Base-by-base conservation (phyloP, 306 rosid species). In the Rosa rugosa region DNA sequence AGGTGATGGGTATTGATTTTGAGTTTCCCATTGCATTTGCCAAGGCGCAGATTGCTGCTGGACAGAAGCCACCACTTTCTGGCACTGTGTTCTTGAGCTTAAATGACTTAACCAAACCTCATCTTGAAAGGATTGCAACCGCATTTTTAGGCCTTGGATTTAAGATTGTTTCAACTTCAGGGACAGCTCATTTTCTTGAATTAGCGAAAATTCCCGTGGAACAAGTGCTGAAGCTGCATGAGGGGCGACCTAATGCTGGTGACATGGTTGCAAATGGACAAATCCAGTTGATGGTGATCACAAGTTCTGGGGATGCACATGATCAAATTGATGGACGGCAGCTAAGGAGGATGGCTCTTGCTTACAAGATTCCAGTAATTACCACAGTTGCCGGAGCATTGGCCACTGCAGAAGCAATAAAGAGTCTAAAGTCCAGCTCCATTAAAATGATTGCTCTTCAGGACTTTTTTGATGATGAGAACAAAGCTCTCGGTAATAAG, bases 391-490 rank as follows among this genome's bases (percentile, higher is more conserved):
- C 94, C 14, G 98, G 98, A 84, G 97, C 98, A 66, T 40, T 92
- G 89, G 97, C 99, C 62, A 91, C 97, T 71, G 94, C 97, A 7
- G 97, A 93, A 71, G 98, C 98, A 18, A 91, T 92, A 78, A 90
- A 72, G 75, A 92, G 98, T 84, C 69, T 95, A 84, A 90, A 90
- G 85, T 75, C 93, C 79, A 83, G 86, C 47, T 27, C 91, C 25
- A 59, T 91, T 71, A 85, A 31, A 88, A 95, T 92, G 99, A 87
- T 91, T 14, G 96, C 99, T 63, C 92, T 95, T 79, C 99, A 92
- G 85, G 98, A 95, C 83, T 92, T 88, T 85, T 73, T 86, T 34
- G 75, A 73, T 62, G 73, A 75, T 6, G 91, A 88, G 75, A 6
- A 23, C 27, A 75, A 82, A 69, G 72, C 81, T 23, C 88, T 66